Evolutionary conservation across 2,329 filamentous ascomycete genomes (phyloP), one percentile per base, ranked within the genome.

Genomic region (Dryadomyces quercivorus): DNA sequence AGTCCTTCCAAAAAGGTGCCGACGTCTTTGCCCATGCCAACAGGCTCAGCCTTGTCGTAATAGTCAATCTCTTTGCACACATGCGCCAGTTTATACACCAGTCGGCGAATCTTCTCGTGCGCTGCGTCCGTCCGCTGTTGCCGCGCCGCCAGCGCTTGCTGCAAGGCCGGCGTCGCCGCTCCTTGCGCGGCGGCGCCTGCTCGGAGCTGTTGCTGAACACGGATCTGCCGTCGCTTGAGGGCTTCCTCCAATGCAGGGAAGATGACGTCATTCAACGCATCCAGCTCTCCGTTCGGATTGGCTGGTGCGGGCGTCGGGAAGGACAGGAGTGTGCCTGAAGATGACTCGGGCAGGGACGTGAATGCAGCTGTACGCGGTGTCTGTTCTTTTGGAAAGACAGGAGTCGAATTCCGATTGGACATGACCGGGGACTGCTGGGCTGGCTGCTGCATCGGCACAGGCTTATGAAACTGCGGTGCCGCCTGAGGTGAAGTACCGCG

Each of bases 1-100:
- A 97, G 80, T 0, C 91, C 92, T 67, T 98, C 93, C 8, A 97
- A 70, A 61, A 97, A 94, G 1, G 87, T 88, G 47, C 84, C 83
- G 2, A 95, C 90, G 26, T 92, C 91, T 47, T 88, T 84, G 0
- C 90, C 92, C 92, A 97, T 96, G 1, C 90, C 89, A 12, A 97
- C 89, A 6, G 90, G 88, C 61, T 89, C 86, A 46, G 84, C 80
- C 66, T 85, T 86, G 69, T 98, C 93, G 69, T 84, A 87, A 59
- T 86, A 80, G 67, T 98, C 92, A 63, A 98, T 89, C 66, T 95
- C 90, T 64, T 85, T 85, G 69, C 95, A 95, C 22, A 92, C 76
- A 57, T 86, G 82, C 2, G 85, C 86, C 34, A 94, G 77, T 66
- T 95, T 94, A 59, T 84, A 84, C 13, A 95, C 88, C 31, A 95